Base-by-base conservation (phyloP, 805 yeast species). In the Zygoascus tannicola region DNA sequence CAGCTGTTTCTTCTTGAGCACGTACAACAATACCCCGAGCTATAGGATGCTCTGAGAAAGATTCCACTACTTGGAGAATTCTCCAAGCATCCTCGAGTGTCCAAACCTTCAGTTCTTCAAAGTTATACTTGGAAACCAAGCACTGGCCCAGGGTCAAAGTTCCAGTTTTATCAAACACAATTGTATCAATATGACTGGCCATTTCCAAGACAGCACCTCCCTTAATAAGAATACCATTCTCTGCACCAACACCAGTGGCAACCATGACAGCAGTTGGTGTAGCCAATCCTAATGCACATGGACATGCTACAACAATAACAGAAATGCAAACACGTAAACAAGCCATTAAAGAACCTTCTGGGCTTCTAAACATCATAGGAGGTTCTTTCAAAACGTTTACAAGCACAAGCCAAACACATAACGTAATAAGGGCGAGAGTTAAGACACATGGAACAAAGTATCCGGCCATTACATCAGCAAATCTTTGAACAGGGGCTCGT, bases 241-340 rank as follows among this genome's bases (percentile, higher is more conserved):
- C 63, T 0, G 98, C 97, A 34, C 95, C 97, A 19, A 86, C 81
- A 34, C 98, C 98, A 2, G 97, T 90, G 5, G 97, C 98, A 2
- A 92, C 98, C 97, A 94, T 92, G 8, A 92, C 85, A 0, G 97
- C 97, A 1, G 98, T 94, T 1, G 99, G 99, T 0, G 97, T 95
- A 3, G 97, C 97, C 41, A 92, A 70, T 2, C 98, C 99, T 20
- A 92, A 66, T 0, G 98, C 97, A 71, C 98, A 92, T 0, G 99
- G 99, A 64, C 99, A 92, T 1, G 98, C 98, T 40, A 92, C 97
- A 8, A 92, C 96, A 50, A 94, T 76, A 4, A 92, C 98, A 4
- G 94, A 80, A 22, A 92, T 90, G 4, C 94, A 81, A 38, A 88
- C 72, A 55, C 83, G 79, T 45, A 94, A 62, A 57, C 90, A 81